A percentile compares a stretch with the other conserved stretches of the same genome.
Conservation (phyloP, 2,329 filamentous ascomycete genomes). For the Diplocarpon mali region DNA sequence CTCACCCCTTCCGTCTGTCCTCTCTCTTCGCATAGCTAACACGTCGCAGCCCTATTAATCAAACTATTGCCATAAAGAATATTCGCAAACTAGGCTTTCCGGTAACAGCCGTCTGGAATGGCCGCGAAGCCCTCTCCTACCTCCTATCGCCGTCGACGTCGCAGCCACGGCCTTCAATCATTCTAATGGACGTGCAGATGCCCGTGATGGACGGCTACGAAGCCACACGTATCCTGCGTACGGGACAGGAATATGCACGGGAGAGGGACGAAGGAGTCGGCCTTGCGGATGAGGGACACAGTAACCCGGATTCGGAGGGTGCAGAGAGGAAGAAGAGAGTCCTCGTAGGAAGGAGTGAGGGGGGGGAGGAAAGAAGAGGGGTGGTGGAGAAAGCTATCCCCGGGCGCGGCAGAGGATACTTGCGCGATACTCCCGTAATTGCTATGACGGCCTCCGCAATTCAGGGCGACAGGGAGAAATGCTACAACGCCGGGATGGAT, state of each 20-base stretch:
- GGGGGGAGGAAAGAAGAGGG: neutral
- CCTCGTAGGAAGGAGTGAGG: neutral
- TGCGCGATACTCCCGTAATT: constrained; percentile 35
- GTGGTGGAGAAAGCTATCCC: neutral
- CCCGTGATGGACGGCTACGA: constrained; percentile 41
- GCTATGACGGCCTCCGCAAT: constrained; percentile 41
- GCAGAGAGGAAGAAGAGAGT: neutral
- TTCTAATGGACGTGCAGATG: constrained; percentile 40
- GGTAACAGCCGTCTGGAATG: constrained; percentile 20
- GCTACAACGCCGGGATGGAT: constrained; percentile 40
- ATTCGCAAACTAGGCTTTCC: constrained; percentile 20
- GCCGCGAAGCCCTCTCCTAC: constrained; percentile 20
- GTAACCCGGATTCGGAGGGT: neutral
- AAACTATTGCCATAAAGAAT: constrained; percentile 19
- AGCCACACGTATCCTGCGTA: constrained; percentile 36
- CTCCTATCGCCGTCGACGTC: constrained; percentile 10
- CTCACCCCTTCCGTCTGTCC: neutral
- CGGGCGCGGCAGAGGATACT: neutral
- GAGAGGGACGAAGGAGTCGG: neutral
- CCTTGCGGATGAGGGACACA: neutral
- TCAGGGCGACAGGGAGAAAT: constrained; percentile 36
- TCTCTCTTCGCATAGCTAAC: neutral
- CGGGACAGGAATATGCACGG: constrained; percentile 11
- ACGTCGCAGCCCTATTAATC: constrained; percentile 18
- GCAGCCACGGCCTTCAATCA: constrained; percentile 16